A percentile compares a stretch with the other conserved stretches of the same genome.
Evolutionary conservation across 1,284 basidiomycete species (phyloP).

Genomic region (Heterobasidion occidentale): DNA sequence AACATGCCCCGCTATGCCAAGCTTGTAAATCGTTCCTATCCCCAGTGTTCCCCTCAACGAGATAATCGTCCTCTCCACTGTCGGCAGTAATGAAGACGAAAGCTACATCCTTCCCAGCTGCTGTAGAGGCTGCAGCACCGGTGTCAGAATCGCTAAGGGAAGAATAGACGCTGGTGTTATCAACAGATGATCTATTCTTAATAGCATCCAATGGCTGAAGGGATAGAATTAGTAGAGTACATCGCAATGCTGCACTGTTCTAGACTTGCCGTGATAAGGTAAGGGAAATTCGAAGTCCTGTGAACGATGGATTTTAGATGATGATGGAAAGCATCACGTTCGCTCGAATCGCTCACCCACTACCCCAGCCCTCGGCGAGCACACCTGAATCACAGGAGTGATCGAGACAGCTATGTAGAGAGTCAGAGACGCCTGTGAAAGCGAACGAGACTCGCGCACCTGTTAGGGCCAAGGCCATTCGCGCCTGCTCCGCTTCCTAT

Average conservation of each 20-base stretch:
- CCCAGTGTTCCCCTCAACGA: constrained; percentile 55
- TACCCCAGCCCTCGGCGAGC: constrained; percentile 55
- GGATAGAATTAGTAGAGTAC: neutral
- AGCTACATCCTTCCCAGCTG: constrained; percentile 44
- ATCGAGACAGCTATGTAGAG: constrained; percentile 10
- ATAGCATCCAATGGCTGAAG: constrained; percentile 39
- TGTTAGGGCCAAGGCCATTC: constrained; percentile 50
- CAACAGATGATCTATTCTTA: constrained; percentile 27
- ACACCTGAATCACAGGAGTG: constrained; percentile 23
- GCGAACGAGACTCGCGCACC: constrained; percentile 22
- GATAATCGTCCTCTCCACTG: constrained; percentile 39
- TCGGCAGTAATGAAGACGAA: constrained; percentile 60
- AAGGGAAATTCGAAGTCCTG: constrained; percentile 23
- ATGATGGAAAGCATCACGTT: neutral
- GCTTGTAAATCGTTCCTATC: constrained; percentile 70
- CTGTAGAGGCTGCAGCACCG: constrained; percentile 34
- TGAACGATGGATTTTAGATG: neutral
- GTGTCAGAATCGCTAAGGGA: constrained; percentile 55
- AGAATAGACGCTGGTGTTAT: constrained; percentile 36
- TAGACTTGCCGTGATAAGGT: constrained; percentile 18
- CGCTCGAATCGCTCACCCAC: constrained; percentile 26
- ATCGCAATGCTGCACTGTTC: neutral
- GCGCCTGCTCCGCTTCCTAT: constrained; percentile 54
- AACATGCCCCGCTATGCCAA: constrained; percentile 48
- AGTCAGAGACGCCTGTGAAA: constrained; percentile 5